phyloP scores from a whole-genome alignment of 352 stramenopile genomes.

The Phytophthora aleatoria region DNA sequence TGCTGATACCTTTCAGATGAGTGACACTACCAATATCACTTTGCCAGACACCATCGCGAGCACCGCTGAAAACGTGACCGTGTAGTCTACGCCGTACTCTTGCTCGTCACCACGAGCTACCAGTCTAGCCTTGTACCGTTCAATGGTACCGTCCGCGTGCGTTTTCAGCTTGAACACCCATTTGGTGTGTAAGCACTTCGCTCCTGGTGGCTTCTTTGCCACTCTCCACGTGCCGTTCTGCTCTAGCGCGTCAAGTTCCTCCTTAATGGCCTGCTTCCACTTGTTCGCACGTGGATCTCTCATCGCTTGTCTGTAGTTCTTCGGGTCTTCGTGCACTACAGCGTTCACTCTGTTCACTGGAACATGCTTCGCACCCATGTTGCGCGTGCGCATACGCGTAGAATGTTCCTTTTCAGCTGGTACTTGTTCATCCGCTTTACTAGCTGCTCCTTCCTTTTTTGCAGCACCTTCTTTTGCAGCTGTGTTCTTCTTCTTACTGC shows the following conservation, averaged over 20 bases:
- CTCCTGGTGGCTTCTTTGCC: slow-evolving; percentile 3
- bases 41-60: neutral
- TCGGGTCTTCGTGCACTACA: slow-evolving; percentile 11
- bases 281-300: neutral
- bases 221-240: slow-evolving; percentile 13
- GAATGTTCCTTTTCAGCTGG: neutral
- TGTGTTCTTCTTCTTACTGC: neutral
- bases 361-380: slow-evolving; percentile 4
- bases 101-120: neutral
- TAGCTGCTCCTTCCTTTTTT: neutral
- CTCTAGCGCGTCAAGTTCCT: slow-evolving; percentile 8
- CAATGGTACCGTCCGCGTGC: neutral
- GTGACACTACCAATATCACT: neutral
- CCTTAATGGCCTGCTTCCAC: slow-evolving; percentile 8
- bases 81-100: neutral
- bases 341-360: neutral
- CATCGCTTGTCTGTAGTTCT: slow-evolving; percentile 25
- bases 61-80: neutral
- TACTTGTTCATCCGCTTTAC: neutral
- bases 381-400: neutral
- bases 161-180: neutral
- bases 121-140: neutral
- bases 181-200: neutral
- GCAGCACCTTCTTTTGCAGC: neutral
- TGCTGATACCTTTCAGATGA: neutral